Evolutionary conservation across 495 filamentous ascomycete genomes (phyloP).

Genomic region (Aspergillus avenaceus): DNA sequence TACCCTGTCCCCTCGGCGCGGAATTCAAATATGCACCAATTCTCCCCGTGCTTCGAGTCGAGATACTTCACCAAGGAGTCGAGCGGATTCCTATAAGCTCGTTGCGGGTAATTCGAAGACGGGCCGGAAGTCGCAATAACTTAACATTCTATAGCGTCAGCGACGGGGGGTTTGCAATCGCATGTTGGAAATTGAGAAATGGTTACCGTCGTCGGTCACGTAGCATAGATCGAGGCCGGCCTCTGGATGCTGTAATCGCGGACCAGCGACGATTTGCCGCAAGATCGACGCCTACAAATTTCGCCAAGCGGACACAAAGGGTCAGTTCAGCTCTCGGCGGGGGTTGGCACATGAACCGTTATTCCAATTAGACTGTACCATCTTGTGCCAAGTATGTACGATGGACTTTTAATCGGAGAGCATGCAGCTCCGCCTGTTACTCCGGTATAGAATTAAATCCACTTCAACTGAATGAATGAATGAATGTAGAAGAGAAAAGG

Average conservation of each 20-base stretch:
- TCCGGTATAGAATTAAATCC: too few relatives aligned
- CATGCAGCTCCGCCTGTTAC: too few relatives aligned
- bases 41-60: constrained; percentile 70
- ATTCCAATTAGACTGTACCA: constrained; percentile 1
- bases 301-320: constrained; percentile 8
- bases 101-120: constrained; percentile 78
- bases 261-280: constrained; percentile 73
- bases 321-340: constrained; percentile 22
- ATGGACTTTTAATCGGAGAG: neutral
- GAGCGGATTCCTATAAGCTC: constrained; percentile 88
- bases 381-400: neutral
- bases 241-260: constrained; percentile 76
- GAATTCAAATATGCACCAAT: constrained; percentile 97
- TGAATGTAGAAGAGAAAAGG: too few relatives aligned
- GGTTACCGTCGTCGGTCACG: constrained; percentile 70
- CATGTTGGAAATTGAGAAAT: constrained; percentile 1
- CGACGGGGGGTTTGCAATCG: neutral
- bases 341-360: neutral
- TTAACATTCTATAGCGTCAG: constrained; percentile 17
- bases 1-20: constrained; percentile 95
- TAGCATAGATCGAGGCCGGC: constrained; percentile 93
- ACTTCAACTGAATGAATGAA: too few relatives aligned
- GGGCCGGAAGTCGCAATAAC: constrained; percentile 81
- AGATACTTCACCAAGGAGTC: constrained; percentile 81
- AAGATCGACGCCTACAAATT: constrained; percentile 60